These are phyloP conservation scores for Fraxinus excelsior DNA, from an alignment of 257 asterid genomes.

Conservation along the genomic window DNA sequence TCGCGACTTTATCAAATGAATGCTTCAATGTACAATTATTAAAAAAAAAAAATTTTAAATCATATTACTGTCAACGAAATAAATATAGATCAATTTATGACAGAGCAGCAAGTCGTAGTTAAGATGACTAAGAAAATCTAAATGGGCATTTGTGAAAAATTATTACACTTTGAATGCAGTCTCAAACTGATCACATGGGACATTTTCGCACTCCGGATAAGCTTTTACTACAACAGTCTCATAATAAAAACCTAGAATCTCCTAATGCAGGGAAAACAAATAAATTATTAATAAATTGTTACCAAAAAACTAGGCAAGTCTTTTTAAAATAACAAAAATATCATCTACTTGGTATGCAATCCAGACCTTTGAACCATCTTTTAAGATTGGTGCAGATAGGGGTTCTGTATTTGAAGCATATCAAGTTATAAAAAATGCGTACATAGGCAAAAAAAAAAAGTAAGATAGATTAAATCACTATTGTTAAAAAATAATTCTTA, in stretches of 20 bases:
- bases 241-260: conserved; percentile 82
- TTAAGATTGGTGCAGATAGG: conserved; percentile 55
- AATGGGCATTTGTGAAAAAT: too few relatives aligned
- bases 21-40: too few relatives aligned
- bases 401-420: conserved; percentile 61
- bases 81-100: too few relatives aligned
- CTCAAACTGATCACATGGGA: too few relatives aligned
- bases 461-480: conserved; percentile 6
- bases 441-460: conserved; percentile 9
- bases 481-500: not conserved
- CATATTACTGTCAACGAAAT: too few relatives aligned
- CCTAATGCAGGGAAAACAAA: conserved; percentile 41
- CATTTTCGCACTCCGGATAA: too few relatives aligned
- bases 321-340: not conserved
- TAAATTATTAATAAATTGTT: conserved; percentile 3
- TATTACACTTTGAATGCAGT: too few relatives aligned
- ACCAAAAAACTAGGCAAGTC: not conserved
- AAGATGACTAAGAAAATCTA: too few relatives aligned
- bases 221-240: too few relatives aligned
- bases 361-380: conserved; percentile 62
- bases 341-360: conserved; percentile 85
- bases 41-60: too few relatives aligned
- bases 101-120: too few relatives aligned
- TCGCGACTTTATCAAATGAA: too few relatives aligned
- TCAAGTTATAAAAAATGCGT: not conserved